Evolutionary conservation across 2,329 filamentous ascomycete species (phyloP).

Genomic region (Cordyceps fumosorosea): DNA sequence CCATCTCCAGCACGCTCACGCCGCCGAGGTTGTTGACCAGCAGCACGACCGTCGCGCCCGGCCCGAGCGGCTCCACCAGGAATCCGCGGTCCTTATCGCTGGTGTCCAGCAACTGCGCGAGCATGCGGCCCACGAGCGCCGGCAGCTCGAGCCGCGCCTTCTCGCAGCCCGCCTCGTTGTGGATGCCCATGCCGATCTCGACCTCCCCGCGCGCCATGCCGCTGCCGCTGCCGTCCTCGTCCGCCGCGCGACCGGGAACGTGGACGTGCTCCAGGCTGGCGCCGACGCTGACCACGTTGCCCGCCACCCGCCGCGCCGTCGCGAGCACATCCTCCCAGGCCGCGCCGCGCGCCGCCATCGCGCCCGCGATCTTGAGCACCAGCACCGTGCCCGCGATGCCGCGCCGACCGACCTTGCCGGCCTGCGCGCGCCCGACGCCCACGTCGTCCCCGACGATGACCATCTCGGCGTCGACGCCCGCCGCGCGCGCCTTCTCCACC

Average conservation of each 20-base stretch:
- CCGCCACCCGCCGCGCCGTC: conserved; percentile 63
- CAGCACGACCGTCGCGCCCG: conserved; percentile 55
- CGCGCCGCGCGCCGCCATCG: conserved; percentile 65
- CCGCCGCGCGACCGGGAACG: conserved; percentile 68
- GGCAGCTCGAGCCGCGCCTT: conserved; percentile 46
- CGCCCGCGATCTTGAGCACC: conserved; percentile 85
- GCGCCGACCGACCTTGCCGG: conserved; percentile 86
- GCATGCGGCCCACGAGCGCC: conserved; percentile 56
- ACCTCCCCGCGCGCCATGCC: conserved; percentile 48
- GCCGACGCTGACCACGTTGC: conserved; percentile 78
- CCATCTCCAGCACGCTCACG: conserved; percentile 64
- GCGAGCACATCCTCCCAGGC: conserved; percentile 64
- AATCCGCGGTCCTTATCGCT: conserved; percentile 66
- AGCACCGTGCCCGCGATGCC: conserved; percentile 89
- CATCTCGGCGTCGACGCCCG: conserved; percentile 75
- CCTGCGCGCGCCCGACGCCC: conserved; percentile 72
- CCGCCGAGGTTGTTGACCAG: conserved; percentile 72
- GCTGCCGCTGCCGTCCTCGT: conserved; percentile 41
- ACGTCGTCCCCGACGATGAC: conserved; percentile 89
- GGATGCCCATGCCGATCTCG: conserved; percentile 71
- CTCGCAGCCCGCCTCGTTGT: conserved; percentile 59
- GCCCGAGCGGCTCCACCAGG: conserved; percentile 45
- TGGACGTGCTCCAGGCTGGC: conserved; percentile 88
- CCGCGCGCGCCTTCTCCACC: conserved; percentile 82
- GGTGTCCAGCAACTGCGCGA: conserved; percentile 60